Evolutionary conservation across 2,329 filamentous ascomycete species (phyloP), one percentile per base, ranked within the genome.

Genomic region (Xylaria sp.): DNA sequence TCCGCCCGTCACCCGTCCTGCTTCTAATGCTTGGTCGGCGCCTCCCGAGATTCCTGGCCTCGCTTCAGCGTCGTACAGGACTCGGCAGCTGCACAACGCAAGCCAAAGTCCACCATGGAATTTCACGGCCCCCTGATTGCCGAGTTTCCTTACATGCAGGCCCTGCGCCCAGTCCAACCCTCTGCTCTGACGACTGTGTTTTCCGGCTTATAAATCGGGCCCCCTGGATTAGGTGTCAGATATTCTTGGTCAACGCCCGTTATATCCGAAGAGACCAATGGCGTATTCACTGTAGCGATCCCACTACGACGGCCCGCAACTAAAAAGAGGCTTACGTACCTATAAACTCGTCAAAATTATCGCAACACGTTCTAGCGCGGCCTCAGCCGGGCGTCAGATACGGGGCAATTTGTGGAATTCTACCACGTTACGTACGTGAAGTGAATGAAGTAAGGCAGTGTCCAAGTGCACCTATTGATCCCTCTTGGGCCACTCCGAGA

Each of bases 331-430:
- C 58, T 62, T 50, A 50, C 50, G 21, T 54, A 62, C 24, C 6
- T 26, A 26, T 26, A 26, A 5, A 11, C 49, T 74, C 71, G 72
- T 72, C 66, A 72, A 74, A 70, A 62, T 72, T 73, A 66, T 71
- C 71, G 66, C 62, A 70, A 72, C 66, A 65, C 47, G 68, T 71
- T 63, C 68, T 74, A 73, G 72, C 66, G 70, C 59, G 44, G 52
- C 54, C 9, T 34, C n/a, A n/a, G n/a, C n/a, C n/a, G n/a, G n/a
- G n/a, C n/a, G n/a, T n/a, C n/a, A n/a, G n/a, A n/a, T n/a, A n/a
- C n/a, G n/a, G 29, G 29, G 4, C 9, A 7, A 13, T 34, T 13
- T 34, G 11, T 34, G 16, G 29, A 13, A 34, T 7, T 7, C n/a
- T n/a, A n/a, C n/a, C n/a, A n/a, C n/a, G n/a, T n/a, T n/a, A n/a